Evolutionary conservation across 768 basidiomycete species (phyloP).

Genomic region (Sistotremastrum suecicum): DNA sequence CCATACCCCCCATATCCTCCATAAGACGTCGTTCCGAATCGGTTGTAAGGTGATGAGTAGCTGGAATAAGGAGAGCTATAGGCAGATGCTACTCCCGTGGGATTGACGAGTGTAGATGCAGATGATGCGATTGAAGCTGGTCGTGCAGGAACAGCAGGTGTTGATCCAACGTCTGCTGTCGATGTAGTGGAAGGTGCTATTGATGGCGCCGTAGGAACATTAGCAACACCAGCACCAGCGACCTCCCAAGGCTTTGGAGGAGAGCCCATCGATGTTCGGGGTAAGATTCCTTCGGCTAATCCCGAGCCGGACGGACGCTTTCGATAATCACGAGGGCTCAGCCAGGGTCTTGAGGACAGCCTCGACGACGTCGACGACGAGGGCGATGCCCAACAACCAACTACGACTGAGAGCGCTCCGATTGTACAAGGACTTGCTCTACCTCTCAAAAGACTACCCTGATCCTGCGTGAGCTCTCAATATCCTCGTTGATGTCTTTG

Average conservation of each 20-base stretch:
- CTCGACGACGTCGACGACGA: too few species aligned
- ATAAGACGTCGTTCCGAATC: conserved; percentile 18
- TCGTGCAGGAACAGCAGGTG: conserved; percentile 45
- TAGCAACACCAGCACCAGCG: conserved; percentile 25
- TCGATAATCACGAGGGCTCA: too few species aligned
- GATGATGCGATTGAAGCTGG: conserved; percentile 26
- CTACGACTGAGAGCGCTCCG: conserved; percentile 52
- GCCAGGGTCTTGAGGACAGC: too few species aligned
- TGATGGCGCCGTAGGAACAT: conserved; percentile 11
- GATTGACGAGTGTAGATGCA: conserved; percentile 19
- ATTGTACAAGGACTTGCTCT: conserved; percentile 71
- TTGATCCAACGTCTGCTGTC: conserved; percentile 15
- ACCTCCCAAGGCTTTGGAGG: conserved; percentile 90
- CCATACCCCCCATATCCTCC: conserved; percentile 19
- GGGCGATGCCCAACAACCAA: conserved; percentile 31
- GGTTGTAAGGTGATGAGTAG: conserved; percentile 27
- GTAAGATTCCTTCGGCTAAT: too few species aligned
- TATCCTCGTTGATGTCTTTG: conserved; percentile 3
- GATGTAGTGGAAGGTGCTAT: conserved; percentile 12
- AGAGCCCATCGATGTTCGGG: conserved; percentile 43
- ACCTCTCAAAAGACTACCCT: conserved; percentile 70
- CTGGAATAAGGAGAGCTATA: conserved; percentile 26
- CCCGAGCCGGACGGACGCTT: too few species aligned
- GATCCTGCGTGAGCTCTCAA: conserved; percentile 52
- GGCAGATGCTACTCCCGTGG: conserved; percentile 13